Evolutionary conservation across 164 flowering plant species (phyloP).

Genomic region (Saururus chinensis): DNA sequence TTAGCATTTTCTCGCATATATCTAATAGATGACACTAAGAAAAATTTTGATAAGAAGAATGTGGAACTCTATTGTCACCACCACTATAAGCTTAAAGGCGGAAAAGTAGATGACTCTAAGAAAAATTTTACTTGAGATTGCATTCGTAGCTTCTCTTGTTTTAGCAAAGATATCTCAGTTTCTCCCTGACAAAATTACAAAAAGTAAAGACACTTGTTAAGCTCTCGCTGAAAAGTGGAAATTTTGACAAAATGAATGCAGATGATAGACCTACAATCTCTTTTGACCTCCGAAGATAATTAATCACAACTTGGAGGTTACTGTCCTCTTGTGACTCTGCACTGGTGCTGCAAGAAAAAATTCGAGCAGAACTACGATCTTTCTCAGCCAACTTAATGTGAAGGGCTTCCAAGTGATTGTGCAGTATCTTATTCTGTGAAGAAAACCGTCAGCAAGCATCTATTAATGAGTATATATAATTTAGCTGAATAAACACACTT

Average conservation of each 20-base stretch:
- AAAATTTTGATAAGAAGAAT: no score
- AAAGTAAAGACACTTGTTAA: neutral
- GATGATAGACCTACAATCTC: conserved; percentile 48
- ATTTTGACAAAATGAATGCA: neutral
- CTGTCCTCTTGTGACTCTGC: conserved; percentile 30
- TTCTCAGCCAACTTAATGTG: conserved; percentile 76
- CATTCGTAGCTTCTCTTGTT: conserved; percentile 73
- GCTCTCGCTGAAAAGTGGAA: neutral
- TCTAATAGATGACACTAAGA: no score
- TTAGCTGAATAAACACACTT: no score
- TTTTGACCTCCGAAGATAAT: conserved; percentile 71
- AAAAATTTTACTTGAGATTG: conserved; percentile 59
- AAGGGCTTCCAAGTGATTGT: conserved; percentile 62
- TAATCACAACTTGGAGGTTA: conserved; percentile 64
- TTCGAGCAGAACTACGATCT: conserved; percentile 36
- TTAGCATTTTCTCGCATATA: neutral
- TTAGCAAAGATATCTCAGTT: conserved; percentile 79
- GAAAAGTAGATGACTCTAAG: neutral
- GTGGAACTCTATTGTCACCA: no score
- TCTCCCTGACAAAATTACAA: conserved; percentile 60
- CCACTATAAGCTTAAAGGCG: neutral
- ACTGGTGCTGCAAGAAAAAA: conserved; percentile 21
- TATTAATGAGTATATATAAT: no score
- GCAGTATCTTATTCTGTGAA: conserved; percentile 74
- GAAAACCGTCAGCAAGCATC: neutral